Evolutionary conservation across 2,329 filamentous ascomycete species (phyloP), one percentile per base, ranked within the genome.

Genomic region (Ceratocystis colombiana): DNA sequence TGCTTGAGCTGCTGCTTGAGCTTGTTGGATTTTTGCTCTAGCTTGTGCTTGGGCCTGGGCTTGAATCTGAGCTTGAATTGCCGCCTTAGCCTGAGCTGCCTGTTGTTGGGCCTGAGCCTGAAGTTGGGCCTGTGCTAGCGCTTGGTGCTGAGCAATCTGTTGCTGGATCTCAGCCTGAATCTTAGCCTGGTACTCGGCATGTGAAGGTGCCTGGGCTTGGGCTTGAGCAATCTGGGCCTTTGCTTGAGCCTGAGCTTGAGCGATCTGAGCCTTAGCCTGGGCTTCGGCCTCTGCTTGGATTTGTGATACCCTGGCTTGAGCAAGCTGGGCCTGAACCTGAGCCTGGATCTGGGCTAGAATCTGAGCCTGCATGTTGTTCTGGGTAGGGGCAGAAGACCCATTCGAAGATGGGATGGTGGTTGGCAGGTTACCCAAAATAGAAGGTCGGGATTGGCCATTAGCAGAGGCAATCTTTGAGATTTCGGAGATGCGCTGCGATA

Each of bases 301-400:
- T 17, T 67, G 66, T 3, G 62, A 62, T n/a, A 50, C 62, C 15
- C 64, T 37, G 20, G 64, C 50, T 46, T 65, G 66, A 17, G 64
- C 59, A 17, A 76, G 70, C 5, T 76, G 68, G 0, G 71, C 70
- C 1, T 79, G 78, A 1, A 81, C 69, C 7, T 78, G 74, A 0
- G 72, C 69, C n/a, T 74, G 66, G n/a, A 68, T 68, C 44, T 65
- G 63, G 4, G 66, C 66, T 17, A 68, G 59, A 48, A 68, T 68
- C 8, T 63, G 66, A 20, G 64, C 64, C 25, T 68, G 64, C 66
- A 68, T 66, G 28, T 65, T 68, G 20, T 50, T 66, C 46, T 64
- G 62, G 25, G n/a, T 44, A 20, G 62, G 45, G n/a, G 57, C 33
- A 6, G 64, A 65, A 20, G 50, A 59, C 25, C 53, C 41, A 4